These are phyloP conservation scores for Globisporangium iwayamae DNA, from an alignment of 352 stramenopile species.

Conservation along the genomic window DNA sequence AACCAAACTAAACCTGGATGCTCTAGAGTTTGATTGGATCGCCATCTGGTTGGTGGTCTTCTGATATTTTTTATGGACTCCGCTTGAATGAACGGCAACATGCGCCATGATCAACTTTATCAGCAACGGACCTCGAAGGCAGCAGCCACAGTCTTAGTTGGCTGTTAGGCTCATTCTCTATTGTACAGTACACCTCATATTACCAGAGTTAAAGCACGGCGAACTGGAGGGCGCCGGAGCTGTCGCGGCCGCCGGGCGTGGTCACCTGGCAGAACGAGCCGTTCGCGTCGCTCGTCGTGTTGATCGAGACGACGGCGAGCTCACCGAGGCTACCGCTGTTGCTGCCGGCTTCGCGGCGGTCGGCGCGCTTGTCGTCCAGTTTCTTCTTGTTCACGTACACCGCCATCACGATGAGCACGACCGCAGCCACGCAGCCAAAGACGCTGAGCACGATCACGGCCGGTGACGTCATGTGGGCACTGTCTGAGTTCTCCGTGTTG, in stretches of 20 bases:
- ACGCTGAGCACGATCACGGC: conserved; percentile 25
- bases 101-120: neutral
- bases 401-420: conserved; percentile 27
- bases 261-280: conserved; percentile 27
- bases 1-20: neutral
- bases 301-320: conserved; percentile 5
- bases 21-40: neutral
- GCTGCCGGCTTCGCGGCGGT: conserved; percentile 16
- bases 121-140: neutral
- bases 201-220: neutral
- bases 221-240: neutral
- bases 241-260: conserved; percentile 11
- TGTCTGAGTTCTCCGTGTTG: conserved; percentile 11
- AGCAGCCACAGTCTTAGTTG: neutral
- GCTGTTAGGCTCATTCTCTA: neutral
- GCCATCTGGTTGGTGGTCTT: no score
- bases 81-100: neutral
- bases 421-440: conserved; percentile 18
- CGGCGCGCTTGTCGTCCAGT: conserved; percentile 18
- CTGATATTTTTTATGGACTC: neutral
- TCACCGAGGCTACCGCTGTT: neutral
- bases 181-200: neutral
- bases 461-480: conserved; percentile 19
- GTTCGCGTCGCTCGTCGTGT: conserved; percentile 1
- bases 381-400: conserved; percentile 27